Percentiles rank a stretch among this genome's conserved stretches.
Conservation (phyloP, 768 basidiomycete genomes). For the Lactifluus pinguis region DNA sequence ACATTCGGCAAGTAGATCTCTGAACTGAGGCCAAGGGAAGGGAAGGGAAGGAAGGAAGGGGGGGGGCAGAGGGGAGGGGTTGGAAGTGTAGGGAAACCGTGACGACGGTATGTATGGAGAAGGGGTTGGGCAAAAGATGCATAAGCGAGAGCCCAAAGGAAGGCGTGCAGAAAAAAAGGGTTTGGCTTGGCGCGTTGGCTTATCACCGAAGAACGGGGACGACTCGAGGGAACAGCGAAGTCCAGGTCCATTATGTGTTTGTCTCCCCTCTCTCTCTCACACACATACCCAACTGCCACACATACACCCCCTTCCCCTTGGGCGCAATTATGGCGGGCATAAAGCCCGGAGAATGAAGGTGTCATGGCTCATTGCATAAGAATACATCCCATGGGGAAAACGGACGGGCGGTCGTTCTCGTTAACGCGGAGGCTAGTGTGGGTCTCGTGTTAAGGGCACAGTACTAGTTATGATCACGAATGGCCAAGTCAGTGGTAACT, state of each 20-base stretch:
- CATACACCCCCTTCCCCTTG: background rate
- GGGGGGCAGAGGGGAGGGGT: background rate
- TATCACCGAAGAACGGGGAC: slow-evolving; percentile 14
- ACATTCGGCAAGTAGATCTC: background rate
- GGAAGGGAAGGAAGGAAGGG: background rate
- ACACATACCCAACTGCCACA: background rate
- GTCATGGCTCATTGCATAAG: background rate
- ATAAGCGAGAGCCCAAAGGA: background rate
- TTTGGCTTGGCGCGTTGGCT: background rate
- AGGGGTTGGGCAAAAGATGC: slow-evolving; percentile 1
- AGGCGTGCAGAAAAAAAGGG: slow-evolving; percentile 1
- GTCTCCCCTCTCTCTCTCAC: background rate
- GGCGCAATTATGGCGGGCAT: background rate
- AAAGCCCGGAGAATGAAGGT: background rate
- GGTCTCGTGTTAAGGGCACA: background rate
- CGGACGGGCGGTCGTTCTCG: background rate
- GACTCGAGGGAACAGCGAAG: background rate
- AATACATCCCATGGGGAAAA: background rate
- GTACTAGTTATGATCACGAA: background rate
- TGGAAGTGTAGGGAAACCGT: too few species aligned
- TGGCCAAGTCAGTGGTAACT: background rate
- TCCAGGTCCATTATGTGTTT: background rate
- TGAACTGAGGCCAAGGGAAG: background rate
- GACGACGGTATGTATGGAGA: too few species aligned
- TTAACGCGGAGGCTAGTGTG: background rate